These are phyloP conservation scores for Isatis tinctoria DNA, from an alignment of 345 rosid species.

Conservation along the genomic window DNA sequence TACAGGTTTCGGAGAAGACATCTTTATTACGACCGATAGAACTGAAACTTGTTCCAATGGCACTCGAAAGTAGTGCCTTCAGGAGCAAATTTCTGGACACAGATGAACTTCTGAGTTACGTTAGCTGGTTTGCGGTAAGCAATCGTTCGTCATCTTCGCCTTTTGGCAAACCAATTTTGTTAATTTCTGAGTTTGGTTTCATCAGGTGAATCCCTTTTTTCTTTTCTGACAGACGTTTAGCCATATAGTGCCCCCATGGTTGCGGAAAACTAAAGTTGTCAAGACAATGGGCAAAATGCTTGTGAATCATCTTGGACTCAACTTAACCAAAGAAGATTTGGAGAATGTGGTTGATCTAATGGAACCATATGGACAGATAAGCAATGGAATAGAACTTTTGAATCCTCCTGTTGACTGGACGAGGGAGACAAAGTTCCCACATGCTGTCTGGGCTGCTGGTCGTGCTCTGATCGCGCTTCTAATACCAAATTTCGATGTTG, in stretches of 20 bases:
- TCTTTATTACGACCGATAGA: slow-evolving; percentile 77
- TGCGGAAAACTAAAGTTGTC: slow-evolving; percentile 51
- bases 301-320: slow-evolving; percentile 89
- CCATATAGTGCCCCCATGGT: slow-evolving; percentile 58
- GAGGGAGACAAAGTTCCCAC: slow-evolving; percentile 81
- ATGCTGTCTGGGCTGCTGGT: slow-evolving; percentile 97
- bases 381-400: slow-evolving; percentile 80
- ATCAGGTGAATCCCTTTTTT: neutral
- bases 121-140: slow-evolving; percentile 92
- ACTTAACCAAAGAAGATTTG: slow-evolving; percentile 71
- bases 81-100: slow-evolving; percentile 84
- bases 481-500: slow-evolving; percentile 78
- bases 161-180: slow-evolving; percentile 4
- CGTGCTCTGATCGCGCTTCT: slow-evolving; percentile 77
- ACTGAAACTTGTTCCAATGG: slow-evolving; percentile 86
- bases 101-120: slow-evolving; percentile 85
- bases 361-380: slow-evolving; percentile 98
- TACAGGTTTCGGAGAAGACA: slow-evolving; percentile 94
- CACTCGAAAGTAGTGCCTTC: slow-evolving; percentile 93
- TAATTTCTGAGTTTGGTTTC: slow-evolving; percentile 1
- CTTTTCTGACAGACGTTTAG: slow-evolving; percentile 62
- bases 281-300: slow-evolving; percentile 65
- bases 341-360: slow-evolving; percentile 89
- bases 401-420: slow-evolving; percentile 92
- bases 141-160: slow-evolving; percentile 12